phyloP scores from a whole-genome alignment of 2,329 filamentous ascomycete species.

The Fusarium longipes region DNA sequence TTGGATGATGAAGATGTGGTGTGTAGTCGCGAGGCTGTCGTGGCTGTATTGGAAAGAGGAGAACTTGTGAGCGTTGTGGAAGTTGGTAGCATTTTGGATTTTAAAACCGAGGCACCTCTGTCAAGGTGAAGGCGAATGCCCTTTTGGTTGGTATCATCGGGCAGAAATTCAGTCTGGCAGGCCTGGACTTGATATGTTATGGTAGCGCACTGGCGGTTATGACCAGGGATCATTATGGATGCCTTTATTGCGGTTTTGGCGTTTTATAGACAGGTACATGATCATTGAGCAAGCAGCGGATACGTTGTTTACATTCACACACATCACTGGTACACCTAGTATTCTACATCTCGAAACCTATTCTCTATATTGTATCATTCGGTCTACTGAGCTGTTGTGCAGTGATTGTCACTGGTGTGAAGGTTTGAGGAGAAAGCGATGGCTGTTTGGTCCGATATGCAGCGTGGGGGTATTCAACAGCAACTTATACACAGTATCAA shows the following conservation, averaged over 20 bases:
- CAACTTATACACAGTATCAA: fast-evolving
- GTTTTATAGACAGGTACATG: constrained; percentile 25
- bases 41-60: constrained; percentile 49
- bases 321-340: background rate
- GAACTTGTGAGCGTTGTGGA: constrained; percentile 47
- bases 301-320: background rate
- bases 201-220: constrained; percentile 20
- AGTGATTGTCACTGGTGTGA: background rate
- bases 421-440: too few species aligned
- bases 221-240: constrained; percentile 2
- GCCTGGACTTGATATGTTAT: constrained; percentile 6
- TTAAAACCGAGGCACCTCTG: constrained; percentile 11
- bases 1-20: constrained; percentile 47
- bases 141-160: background rate
- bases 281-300: background rate
- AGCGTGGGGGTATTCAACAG: background rate
- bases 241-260: constrained; percentile 11
- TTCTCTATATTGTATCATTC: background rate
- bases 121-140: background rate
- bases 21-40: constrained; percentile 40
- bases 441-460: background rate
- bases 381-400: too few species aligned
- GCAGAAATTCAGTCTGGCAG: constrained; percentile 5
- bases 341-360: background rate
- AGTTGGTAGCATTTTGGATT: constrained; percentile 41